Evolutionary conservation across 345 rosid species (phyloP), one percentile per base, ranked within the genome.

Genomic region (Gossypium anomalum): DNA sequence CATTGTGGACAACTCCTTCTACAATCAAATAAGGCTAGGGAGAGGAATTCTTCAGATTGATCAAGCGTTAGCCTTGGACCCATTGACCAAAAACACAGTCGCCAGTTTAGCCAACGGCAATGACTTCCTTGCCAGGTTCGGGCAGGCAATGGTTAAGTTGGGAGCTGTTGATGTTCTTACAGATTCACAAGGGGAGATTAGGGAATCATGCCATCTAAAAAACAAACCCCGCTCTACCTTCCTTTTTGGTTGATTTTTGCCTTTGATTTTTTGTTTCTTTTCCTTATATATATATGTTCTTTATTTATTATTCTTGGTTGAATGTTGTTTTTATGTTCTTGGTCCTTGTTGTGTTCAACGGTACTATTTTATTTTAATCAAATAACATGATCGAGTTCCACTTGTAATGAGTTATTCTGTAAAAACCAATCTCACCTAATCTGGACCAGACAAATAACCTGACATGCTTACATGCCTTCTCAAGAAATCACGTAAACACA

Each of bases 11-110:
- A 85, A 70, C 49, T 89, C 91, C 45, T 87, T 56, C 78, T 85
- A 82, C 90, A 76, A 85, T 59, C 85, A 91, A 49, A 74, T 87
- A 16, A 25, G 25, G 0, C 2, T 7, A 2, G 7, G 4, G 3
- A 76, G 84, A 64, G 92, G 92, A 23, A 25, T 91, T 22, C 85
- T 91, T 57, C 83, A 78, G 0, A 71, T 88, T 7, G 97, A 91
- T 78, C 86, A 89, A 48, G 75, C 75, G 38, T 78, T 87, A n/a
- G 89, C 89, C 0, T 1, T 16, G 49, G 81, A 89, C 49, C 43
- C 57, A 0, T 16, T 61, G 12, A 92, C 89, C 49, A 57, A 11
- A 1, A 20, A 20, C 29, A 57, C 13, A 0, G 93, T 88, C 71
- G 20, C 52, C 2, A 29, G 7, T 2, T 25, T 89, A 23, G 88